Evolutionary conservation across 75 land plant species (phyloP).

Genomic region (Larix kaempferi): DNA sequence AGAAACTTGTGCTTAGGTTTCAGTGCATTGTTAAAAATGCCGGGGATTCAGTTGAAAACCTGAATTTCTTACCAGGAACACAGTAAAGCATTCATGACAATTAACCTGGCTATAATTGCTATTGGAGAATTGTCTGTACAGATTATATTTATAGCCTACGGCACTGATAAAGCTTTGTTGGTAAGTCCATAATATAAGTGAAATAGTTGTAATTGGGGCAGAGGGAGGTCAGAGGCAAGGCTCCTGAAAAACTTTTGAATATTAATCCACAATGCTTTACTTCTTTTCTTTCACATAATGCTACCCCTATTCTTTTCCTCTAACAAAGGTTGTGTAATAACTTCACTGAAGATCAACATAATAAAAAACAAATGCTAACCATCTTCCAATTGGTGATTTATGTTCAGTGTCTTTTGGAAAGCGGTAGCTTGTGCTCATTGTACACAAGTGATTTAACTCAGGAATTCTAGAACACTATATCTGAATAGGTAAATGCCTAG

Average conservation of each 20-base stretch:
- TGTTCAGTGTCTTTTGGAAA: neutral
- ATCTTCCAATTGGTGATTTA: neutral
- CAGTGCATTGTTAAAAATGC: neutral
- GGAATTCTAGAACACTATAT: neutral
- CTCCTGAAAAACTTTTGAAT: neutral
- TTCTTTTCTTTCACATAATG: neutral
- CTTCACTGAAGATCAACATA: neutral
- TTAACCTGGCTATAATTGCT: neutral
- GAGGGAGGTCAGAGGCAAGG: neutral
- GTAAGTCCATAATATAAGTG: neutral
- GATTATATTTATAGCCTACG: neutral
- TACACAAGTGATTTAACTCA: neutral
- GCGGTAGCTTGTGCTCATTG: neutral
- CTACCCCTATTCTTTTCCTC: neutral
- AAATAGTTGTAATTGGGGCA: neutral
- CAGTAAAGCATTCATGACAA: neutral
- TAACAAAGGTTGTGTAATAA: neutral
- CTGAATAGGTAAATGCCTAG: too few species aligned
- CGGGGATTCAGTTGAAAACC: neutral
- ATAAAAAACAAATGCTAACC: neutral
- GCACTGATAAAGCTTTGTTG: neutral
- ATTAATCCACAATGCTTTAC: neutral
- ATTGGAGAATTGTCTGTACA: neutral
- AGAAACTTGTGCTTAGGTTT: neutral
- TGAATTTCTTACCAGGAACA: conserved; percentile 4